phyloP scores from a whole-genome alignment of 164 flowering plant genomes.

The Warburgia ugandensis region DNA sequence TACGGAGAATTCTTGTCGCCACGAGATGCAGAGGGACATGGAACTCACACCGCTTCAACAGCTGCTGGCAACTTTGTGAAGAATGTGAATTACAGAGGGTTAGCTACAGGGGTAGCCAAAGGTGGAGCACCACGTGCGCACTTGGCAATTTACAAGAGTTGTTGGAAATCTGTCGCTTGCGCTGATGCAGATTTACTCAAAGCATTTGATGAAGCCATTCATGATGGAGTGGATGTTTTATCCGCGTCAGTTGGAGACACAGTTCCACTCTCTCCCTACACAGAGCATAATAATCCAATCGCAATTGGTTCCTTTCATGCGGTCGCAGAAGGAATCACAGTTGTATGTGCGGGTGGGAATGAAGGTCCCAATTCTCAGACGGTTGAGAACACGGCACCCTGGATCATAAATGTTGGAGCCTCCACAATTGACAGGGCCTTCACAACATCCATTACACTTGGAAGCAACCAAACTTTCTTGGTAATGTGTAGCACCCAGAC shows the following conservation, averaged over 20 bases:
- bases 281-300: conserved; percentile 8
- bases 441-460: background rate
- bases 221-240: conserved; percentile 52
- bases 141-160: background rate
- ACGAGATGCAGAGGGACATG: background rate
- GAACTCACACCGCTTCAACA: conserved; percentile 8
- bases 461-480: background rate
- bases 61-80: conserved; percentile 5
- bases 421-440: conserved; percentile 36
- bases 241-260: conserved; percentile 36
- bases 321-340: conserved; percentile 38
- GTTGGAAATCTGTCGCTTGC: background rate
- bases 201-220: background rate
- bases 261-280: conserved; percentile 9
- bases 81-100: conserved; percentile 5
- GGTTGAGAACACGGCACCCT: conserved; percentile 40
- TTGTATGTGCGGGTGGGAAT: conserved; percentile 44
- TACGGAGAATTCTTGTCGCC: conserved; percentile 6
- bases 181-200: background rate
- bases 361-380: conserved; percentile 29
- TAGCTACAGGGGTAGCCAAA: conserved; percentile 5
- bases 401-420: conserved; percentile 62
- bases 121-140: conserved; percentile 5
- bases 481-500: too few species aligned
- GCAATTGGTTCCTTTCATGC: conserved; percentile 44